These are phyloP conservation scores for Metschnikowia corniflorae DNA, from an alignment of 805 yeast genomes.

Conservation along the genomic window DNA sequence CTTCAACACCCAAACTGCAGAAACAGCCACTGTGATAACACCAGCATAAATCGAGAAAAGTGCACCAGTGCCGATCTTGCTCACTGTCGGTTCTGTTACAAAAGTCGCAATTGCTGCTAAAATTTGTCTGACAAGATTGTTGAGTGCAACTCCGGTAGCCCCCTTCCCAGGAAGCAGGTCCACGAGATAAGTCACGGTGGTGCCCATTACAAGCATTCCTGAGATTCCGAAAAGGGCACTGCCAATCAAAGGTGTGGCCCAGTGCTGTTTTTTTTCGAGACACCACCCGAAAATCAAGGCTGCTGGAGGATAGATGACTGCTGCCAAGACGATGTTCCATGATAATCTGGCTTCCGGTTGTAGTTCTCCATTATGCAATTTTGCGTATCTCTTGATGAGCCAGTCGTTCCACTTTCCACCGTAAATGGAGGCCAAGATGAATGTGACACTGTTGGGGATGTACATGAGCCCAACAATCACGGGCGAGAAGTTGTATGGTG, in stretches of 20 bases:
- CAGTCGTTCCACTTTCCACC: constrained; percentile 81
- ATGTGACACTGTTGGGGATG: constrained; percentile 79
- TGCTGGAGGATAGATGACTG: constrained; percentile 57
- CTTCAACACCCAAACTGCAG: constrained; percentile 46
- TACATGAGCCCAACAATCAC: constrained; percentile 70
- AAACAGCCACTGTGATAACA: constrained; percentile 42
- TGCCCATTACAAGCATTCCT: constrained; percentile 78
- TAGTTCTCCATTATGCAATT: constrained; percentile 57
- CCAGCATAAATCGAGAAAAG: constrained; percentile 66
- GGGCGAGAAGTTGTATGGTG: constrained; percentile 68
- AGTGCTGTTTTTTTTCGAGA: constrained; percentile 56
- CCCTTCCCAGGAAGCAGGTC: constrained; percentile 86
- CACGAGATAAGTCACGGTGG: constrained; percentile 74
- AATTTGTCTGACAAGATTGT: constrained; percentile 68
- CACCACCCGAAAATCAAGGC: constrained; percentile 82
- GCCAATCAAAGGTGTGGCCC: constrained; percentile 81
- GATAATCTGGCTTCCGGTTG: constrained; percentile 79
- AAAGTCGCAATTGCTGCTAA: constrained; percentile 77
- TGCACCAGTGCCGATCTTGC: constrained; percentile 68
- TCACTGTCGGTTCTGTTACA: constrained; percentile 65
- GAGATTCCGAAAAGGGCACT: constrained; percentile 80
- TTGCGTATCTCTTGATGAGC: constrained; percentile 48
- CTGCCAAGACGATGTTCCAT: constrained; percentile 67
- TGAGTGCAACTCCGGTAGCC: constrained; percentile 84
- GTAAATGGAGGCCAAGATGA: constrained; percentile 67